Percentiles rank a stretch among this genome's conserved stretches.
Conservation (phyloP, 139 green algal genomes). For the Gonium pectorale region DNA sequence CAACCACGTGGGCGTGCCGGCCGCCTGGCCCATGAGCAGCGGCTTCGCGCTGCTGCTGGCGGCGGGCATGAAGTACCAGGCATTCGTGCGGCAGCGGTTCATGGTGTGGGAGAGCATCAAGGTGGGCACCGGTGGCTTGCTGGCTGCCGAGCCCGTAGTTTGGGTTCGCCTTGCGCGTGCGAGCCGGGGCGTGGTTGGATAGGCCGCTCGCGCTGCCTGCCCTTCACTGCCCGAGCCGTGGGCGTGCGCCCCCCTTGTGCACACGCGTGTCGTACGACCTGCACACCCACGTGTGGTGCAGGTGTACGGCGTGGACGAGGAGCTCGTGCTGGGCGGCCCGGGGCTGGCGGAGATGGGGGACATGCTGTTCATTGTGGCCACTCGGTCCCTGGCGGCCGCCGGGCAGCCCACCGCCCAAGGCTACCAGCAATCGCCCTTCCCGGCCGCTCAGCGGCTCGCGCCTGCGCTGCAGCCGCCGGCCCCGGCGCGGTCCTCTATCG, state of each 20-base stretch:
- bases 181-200: not conserved
- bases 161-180: not conserved
- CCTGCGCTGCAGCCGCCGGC: no score
- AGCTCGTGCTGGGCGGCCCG: slow-evolving; percentile 19
- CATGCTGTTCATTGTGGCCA: not conserved
- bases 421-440: no score
- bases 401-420: no score
- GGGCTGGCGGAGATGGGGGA: slow-evolving; percentile 27
- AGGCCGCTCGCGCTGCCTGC: no score
- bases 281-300: no score
- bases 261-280: not conserved
- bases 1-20: slow-evolving; percentile 15
- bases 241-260: no score
- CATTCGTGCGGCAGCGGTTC: slow-evolving; percentile 1
- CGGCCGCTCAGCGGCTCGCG: no score
- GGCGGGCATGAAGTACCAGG: not conserved
- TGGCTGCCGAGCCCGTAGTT: not conserved
- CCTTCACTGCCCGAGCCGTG: not conserved
- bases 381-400: not conserved
- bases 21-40: slow-evolving; percentile 1
- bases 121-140: not conserved
- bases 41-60: slow-evolving; percentile 29
- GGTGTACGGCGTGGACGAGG: slow-evolving; percentile 22
- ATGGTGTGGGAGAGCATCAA: slow-evolving; percentile 31
- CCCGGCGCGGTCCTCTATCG: no score